Evolutionary conservation across 2,329 filamentous ascomycete genomes (phyloP).

Genomic region (Fusarium chlamydosporum): DNA sequence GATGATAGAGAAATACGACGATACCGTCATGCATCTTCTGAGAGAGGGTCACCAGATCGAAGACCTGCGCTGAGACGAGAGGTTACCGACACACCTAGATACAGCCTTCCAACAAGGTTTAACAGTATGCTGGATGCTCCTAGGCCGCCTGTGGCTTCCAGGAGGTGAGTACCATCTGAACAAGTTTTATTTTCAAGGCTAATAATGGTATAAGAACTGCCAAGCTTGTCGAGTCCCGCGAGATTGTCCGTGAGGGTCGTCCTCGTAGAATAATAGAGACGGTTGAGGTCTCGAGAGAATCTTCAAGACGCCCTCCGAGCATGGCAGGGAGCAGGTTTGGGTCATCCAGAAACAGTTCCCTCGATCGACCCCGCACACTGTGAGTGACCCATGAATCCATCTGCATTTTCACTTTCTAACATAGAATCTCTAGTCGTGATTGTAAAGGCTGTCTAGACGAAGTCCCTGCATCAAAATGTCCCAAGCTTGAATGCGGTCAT

Average conservation of each 20-base stretch:
- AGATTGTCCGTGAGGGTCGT: slow-evolving; percentile 45
- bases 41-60: slow-evolving; percentile 50
- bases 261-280: slow-evolving; percentile 43
- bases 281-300: slow-evolving; percentile 46
- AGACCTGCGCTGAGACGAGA: slow-evolving; percentile 51
- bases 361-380: slow-evolving; percentile 48
- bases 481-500: slow-evolving; percentile 82
- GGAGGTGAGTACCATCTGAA: slow-evolving; percentile 47
- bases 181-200: slow-evolving; percentile 6
- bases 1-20: slow-evolving; percentile 46
- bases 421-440: slow-evolving; percentile 66
- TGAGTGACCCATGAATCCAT: slow-evolving; percentile 30
- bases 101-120: slow-evolving; percentile 46
- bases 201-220: slow-evolving; percentile 34
- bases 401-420: neutral
- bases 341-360: slow-evolving; percentile 49
- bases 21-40: slow-evolving; percentile 48
- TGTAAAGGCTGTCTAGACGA: slow-evolving; percentile 83
- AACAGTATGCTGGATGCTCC: slow-evolving; percentile 54
- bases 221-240: slow-evolving; percentile 47
- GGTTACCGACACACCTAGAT: slow-evolving; percentile 52
- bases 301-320: slow-evolving; percentile 48
- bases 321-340: slow-evolving; percentile 51
- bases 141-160: slow-evolving; percentile 54
- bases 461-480: slow-evolving; percentile 72